Evolutionary conservation across 495 filamentous ascomycete genomes (phyloP).

Genomic region (Letharia lupina): DNA sequence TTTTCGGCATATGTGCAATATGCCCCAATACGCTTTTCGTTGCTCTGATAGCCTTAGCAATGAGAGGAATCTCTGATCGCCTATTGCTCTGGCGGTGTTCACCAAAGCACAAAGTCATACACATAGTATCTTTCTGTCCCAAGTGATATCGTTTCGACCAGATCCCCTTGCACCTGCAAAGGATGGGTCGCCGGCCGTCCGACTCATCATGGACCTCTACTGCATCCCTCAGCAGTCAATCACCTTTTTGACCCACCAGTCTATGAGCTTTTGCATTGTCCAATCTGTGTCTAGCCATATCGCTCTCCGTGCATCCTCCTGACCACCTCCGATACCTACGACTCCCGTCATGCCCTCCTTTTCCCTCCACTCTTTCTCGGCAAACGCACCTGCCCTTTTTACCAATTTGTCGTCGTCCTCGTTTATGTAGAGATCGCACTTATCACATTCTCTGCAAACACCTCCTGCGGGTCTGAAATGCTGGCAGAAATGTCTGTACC

Average conservation of each 20-base stretch:
- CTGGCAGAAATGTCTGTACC: conserved; percentile 89
- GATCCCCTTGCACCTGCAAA: not conserved
- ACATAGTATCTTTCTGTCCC: not conserved
- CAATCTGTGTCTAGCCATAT: conserved; percentile 36
- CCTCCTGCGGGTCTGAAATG: conserved; percentile 77
- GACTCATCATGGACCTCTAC: not conserved
- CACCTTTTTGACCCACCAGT: conserved; percentile 39
- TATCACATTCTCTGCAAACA: conserved; percentile 66
- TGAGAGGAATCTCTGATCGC: not conserved
- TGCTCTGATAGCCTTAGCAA: not conserved
- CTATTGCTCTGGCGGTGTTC: not conserved
- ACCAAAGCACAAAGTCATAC: not conserved
- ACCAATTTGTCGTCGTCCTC: conserved; percentile 81
- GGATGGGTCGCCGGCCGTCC: not conserved
- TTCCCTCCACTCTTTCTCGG: conserved; percentile 73
- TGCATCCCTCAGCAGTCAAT: conserved; percentile 11
- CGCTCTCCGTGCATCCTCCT: conserved; percentile 22
- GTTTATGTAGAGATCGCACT: conserved; percentile 80
- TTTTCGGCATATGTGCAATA: not conserved
- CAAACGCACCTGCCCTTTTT: conserved; percentile 63
- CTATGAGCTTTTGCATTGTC: conserved; percentile 37
- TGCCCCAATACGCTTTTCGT: not conserved
- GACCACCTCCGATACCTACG: conserved; percentile 13
- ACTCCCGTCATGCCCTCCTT: conserved; percentile 43
- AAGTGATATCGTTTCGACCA: not conserved